Base-by-base conservation (phyloP, 2,329 filamentous ascomycete species). In the Ceratocystis lukuohia region DNA sequence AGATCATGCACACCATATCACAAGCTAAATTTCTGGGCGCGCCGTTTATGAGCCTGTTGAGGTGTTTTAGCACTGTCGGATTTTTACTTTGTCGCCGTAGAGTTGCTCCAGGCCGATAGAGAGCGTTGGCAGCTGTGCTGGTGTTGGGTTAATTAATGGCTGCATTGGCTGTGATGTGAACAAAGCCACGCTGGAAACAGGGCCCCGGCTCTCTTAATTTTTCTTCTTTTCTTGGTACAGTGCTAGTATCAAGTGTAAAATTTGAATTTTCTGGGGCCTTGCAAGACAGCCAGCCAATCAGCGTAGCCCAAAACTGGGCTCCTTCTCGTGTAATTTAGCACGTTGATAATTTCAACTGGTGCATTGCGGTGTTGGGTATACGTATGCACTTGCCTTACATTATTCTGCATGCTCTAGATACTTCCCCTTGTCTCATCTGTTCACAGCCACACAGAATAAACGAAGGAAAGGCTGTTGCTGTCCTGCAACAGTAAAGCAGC, bases 341-440 rank as follows among this genome's bases (percentile, higher is more conserved):
- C 22, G 5, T 25, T 15, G 22, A 53, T 25, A 20, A 53, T 53
- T 53, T 25, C 10, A 28, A n/a, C 17, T 22, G 48, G 48, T 25
- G 48, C 22, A 53, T 10, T 28, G 20, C 7, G 25, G 48, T 28
- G 22, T 25, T 53, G 48, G 3, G 25, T 17, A 15, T 53, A 53
- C 48, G 25, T 53, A 50, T 25, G 48, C 6, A 53, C 48, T 25
- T 53, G 25, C 22, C 7, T 53, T 25, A 28, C 48, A 8, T 53
- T 53, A 15, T 41, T 41, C 10, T 41, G 37, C 10, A 15, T 12
- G 37, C 10, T 25, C 20, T 53, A 8, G 48, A 25, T 15, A 28
- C 7, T 25, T 28, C 20, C 48, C 48, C 48, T 53, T 59, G 56
- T 59, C 56, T 59, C 56, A 37, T 59, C 56, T 59, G 56, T 30